Base-by-base conservation (phyloP, 805 yeast genomes). In the Saccharomycopsis sp. region DNA sequence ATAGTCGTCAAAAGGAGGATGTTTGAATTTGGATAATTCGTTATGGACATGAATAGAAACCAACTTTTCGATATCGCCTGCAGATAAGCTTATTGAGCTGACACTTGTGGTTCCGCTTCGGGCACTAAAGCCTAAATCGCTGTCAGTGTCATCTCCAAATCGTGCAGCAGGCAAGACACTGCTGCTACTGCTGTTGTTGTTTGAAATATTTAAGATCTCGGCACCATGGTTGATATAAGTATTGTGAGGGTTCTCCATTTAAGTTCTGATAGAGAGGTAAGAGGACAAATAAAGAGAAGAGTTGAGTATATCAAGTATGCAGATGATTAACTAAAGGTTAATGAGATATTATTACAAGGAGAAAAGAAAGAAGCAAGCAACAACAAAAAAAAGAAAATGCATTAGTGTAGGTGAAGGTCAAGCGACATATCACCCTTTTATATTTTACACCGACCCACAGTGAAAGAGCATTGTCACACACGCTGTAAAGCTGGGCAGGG, bases 41-140 rank as follows among this genome's bases (percentile, higher is more conserved):
- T 58, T 52, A 9, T 58, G 59, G n/a, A 58, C 61, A 12, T 58
- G 58, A 24, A 58, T 51, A 4, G 57, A 47, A 29, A 58, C 50
- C 34, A 56, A 37, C 34, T 52, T 58, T 16, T 44, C 54, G 21
- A 58, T 52, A 16, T 58, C 61, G 15, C 53, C 59, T 12, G 48
- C 21, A 5, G 48, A 44, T 44, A 44, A 44, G 21, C 48, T 44
- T 5, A 44, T 44, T 4, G 48, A 44, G 16, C 48, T 44, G 18
- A 44, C 18, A 44, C 48, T 44, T 44, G 48, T 44, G 16, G 48
- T 18, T 16, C 48, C 12, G 48, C 48, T 44, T 44, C 48, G 8
- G 18, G 48, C 7, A 18, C 48, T 44, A 44, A 16, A 44, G 21
- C 21, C 48, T 16, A 44, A 44, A 44, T 44, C 48, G 21, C 48